These are phyloP conservation scores for Lecanicillium sp. DNA, from an alignment of 2,329 filamentous ascomycete species.

Conservation along the genomic window DNA sequence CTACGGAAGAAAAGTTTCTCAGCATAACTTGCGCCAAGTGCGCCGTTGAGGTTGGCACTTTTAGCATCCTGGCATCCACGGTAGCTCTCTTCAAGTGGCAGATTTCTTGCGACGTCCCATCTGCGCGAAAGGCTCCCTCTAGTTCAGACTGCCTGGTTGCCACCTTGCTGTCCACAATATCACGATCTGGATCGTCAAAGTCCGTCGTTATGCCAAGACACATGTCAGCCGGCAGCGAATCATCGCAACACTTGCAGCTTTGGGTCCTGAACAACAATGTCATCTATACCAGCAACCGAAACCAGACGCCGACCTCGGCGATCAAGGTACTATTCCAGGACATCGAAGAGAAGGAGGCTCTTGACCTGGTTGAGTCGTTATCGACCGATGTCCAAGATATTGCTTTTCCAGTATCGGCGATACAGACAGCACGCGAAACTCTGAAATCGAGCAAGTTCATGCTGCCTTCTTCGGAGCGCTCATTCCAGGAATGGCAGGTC, in stretches of 20 bases:
- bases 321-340: conserved; percentile 49
- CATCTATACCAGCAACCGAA: conserved; percentile 36
- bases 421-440: conserved; percentile 35
- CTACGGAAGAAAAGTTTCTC: conserved; percentile 26
- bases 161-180: conserved; percentile 46
- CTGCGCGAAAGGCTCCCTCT: conserved; percentile 27
- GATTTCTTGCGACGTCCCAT: conserved; percentile 34
- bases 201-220: conserved; percentile 41
- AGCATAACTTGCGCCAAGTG: conserved; percentile 43
- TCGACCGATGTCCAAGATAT: conserved; percentile 55
- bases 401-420: conserved; percentile 44
- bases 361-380: conserved; percentile 44
- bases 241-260: conserved; percentile 34
- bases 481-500: conserved; percentile 62
- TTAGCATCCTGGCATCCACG: conserved; percentile 38
- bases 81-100: conserved; percentile 54
- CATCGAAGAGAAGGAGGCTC: conserved; percentile 37
- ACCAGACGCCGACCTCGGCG: conserved; percentile 29
- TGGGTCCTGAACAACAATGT: conserved; percentile 55
- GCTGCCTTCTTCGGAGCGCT: conserved; percentile 50
- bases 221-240: not conserved
- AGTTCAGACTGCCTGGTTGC: conserved; percentile 47
- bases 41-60: conserved; percentile 40
- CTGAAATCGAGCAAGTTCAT: conserved; percentile 44
- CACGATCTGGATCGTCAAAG: conserved; percentile 53